These are phyloP conservation scores for Microdochium trichocladiopsis DNA, from an alignment of 2,329 filamentous ascomycete genomes.

Conservation along the genomic window DNA sequence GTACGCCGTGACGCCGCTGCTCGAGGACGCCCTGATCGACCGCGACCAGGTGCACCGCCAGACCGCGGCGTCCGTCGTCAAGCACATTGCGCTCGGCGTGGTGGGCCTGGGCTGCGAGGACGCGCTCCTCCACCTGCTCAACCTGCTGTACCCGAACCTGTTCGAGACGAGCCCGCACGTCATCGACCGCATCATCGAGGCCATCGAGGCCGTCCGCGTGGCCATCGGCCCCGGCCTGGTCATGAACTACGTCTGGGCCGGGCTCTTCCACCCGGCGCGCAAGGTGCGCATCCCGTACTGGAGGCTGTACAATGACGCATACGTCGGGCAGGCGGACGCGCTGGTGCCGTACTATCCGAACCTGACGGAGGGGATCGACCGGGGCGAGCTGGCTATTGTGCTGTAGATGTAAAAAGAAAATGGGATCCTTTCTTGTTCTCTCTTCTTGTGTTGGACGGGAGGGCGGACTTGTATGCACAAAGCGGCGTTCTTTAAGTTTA, in stretches of 20 bases:
- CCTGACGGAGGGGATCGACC: constrained; percentile 69
- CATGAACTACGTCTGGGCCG: constrained; percentile 98
- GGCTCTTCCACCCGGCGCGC: constrained; percentile 90
- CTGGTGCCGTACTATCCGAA: constrained; percentile 97
- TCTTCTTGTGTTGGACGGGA: too few species aligned
- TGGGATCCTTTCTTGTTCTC: too few species aligned
- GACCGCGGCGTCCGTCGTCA: constrained; percentile 92
- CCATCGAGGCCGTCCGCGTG: constrained; percentile 91
- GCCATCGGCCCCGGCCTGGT: constrained; percentile 87
- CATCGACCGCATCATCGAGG: constrained; percentile 95
- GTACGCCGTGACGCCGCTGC: constrained; percentile 90
- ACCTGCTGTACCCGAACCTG: constrained; percentile 91
- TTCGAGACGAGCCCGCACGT: constrained; percentile 98
- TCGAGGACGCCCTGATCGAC: constrained; percentile 96
- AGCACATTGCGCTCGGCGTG: constrained; percentile 96
- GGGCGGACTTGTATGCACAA: constrained; percentile 4
- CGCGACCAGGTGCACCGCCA: constrained; percentile 97
- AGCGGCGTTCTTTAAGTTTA: constrained; percentile 5
- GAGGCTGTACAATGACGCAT: constrained; percentile 94
- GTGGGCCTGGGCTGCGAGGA: constrained; percentile 96
- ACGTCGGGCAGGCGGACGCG: constrained; percentile 85
- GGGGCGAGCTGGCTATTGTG: constrained; percentile 77
- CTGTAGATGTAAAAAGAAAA: constrained; percentile 41
- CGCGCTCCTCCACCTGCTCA: constrained; percentile 95
- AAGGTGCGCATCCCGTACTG: constrained; percentile 95